Evolutionary conservation across 2,329 filamentous ascomycete genomes (phyloP), one percentile per base, ranked within the genome.

Genomic region (Aspergillus alliaceus): DNA sequence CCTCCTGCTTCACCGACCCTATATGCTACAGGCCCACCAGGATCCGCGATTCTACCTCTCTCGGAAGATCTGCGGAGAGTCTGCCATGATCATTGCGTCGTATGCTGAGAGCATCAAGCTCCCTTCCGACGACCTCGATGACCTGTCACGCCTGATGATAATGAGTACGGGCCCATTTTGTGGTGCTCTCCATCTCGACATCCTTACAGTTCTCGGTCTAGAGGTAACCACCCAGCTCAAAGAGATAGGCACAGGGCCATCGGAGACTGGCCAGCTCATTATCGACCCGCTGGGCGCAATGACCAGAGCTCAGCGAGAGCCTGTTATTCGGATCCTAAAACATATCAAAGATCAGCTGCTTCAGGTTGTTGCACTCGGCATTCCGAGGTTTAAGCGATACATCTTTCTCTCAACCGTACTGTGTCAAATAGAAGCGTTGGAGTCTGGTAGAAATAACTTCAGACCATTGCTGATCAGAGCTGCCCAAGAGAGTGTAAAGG

Each of bases 161-260:
- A 51, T 59, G 14, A 59, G 64, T 24, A 48, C 52, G 15, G 61
- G 61, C 8, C 48, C 64, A 11, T 66, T 67, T 55, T 61, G 59
- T 20, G 65, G 62, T 1, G 37, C 64, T n/a, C 53, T 68, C 11
- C 59, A 59, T 22, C 58, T 68, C 27, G 66, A 68, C 32, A 54
- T 66, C 22, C 62, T 67, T 27, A 54, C 59, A 11, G 54, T 60
- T 12, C 31, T 67, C 15, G 60, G 65, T 15, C 50, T 66, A 11
- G 66, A 69, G 50, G 50, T 66, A 24, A 51, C 62, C 31, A 61
- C 59, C n/a, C 66, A 69, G 37, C 49, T 67, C n/a, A 66, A 64
- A 50, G 66, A 69, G 48, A 55, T 20, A 34, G 22, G 18, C 32
- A 27, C 51, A 37, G 24, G 32, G 25, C 48, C 49, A 44, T 34